Conservation (phyloP, 2,329 filamentous ascomycete genomes). For the Colletotrichum neosansevieriae region DNA sequence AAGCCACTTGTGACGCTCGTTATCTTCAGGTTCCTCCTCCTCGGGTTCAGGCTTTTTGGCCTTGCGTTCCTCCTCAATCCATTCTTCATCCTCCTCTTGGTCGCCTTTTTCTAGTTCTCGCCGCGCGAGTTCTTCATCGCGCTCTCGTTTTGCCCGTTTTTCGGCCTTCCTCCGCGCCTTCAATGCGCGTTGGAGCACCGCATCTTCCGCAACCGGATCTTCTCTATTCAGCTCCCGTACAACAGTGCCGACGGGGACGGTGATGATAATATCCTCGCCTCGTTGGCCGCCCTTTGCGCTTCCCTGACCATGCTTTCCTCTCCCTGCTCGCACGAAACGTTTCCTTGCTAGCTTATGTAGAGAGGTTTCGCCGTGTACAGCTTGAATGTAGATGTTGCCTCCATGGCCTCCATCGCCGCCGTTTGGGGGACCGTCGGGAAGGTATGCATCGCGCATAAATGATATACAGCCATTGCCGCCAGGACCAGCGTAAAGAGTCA, state of each 20-base stretch:
- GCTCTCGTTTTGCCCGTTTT: constrained; percentile 26
- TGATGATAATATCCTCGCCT: constrained; percentile 88
- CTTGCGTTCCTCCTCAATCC: constrained; percentile 12
- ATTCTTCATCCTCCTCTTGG: constrained; percentile 31
- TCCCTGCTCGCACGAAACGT: constrained; percentile 78
- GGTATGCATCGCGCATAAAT: constrained; percentile 90
- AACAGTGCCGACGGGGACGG: constrained; percentile 93
- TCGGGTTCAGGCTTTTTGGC: constrained; percentile 35
- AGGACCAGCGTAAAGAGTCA: constrained; percentile 81
- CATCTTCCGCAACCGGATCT: constrained; percentile 81
- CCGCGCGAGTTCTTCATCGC: constrained; percentile 32
- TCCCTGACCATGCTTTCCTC: constrained; percentile 83
- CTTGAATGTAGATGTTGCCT: constrained; percentile 94
- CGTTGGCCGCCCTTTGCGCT: constrained; percentile 79
- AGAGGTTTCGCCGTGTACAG: constrained; percentile 89
- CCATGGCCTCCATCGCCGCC: constrained; percentile 94
- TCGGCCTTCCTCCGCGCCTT: constrained; percentile 31
- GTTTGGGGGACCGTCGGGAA: constrained; percentile 90
- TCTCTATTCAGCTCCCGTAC: constrained; percentile 83
- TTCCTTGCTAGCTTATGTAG: constrained; percentile 89
- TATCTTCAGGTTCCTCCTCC: constrained; percentile 55
- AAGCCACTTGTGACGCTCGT: constrained; percentile 80
- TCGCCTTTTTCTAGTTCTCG: constrained; percentile 36
- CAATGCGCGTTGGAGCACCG: constrained; percentile 44
- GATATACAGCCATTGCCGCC: constrained; percentile 96